Base-by-base conservation (phyloP, 1,284 basidiomycete species). In the Ganoderma leucocontextum region DNA sequence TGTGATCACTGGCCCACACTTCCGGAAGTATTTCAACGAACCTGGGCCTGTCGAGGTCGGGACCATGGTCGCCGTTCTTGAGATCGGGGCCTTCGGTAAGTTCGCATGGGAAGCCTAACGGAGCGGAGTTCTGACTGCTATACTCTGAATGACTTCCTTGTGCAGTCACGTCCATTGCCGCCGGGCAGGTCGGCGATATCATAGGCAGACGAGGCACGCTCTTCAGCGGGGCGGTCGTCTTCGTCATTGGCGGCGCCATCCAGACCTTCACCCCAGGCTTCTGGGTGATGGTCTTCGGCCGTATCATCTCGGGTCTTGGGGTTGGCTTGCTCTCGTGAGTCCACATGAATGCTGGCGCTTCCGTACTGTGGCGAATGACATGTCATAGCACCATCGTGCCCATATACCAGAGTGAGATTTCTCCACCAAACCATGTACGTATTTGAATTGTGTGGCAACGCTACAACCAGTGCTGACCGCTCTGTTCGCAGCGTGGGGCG, bases 351-450 rank as follows among this genome's bases (percentile, higher is more conserved):
- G 38, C 12, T 41, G 6, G 38, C 38, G 19, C 38, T 22, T 29
- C 22, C 10, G 2, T n/a, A 17, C 38, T n/a, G 38, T 22, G 58
- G 58, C 52, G 55, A 33, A 60, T 41, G 8, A 22, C 25, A 41
- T 60, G 47, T 39, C 35, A 6, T 76, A 95, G 95, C 64, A 98
- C 97, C 69, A 96, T 98, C 71, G 97, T 99, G 29, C 97, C 97
- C 7, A 98, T 98, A 70, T 99, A 98, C 80, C 97, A 98, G 82
- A 95, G 93, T 74, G 97, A 99, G 83, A 95, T 99, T 62, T 97
- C 95, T 2, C 96, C 97, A 17, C 95, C 97, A 2, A 89, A 95
- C 77, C 95, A 98, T 82, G 95, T 94, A 78, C 65, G 92, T 82
- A 52, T 42, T 35, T 33, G 35, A 29, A 44, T 38, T 42, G 62